Conservation (phyloP, 805 yeast genomes). For the Wickerhamomyces alni region DNA sequence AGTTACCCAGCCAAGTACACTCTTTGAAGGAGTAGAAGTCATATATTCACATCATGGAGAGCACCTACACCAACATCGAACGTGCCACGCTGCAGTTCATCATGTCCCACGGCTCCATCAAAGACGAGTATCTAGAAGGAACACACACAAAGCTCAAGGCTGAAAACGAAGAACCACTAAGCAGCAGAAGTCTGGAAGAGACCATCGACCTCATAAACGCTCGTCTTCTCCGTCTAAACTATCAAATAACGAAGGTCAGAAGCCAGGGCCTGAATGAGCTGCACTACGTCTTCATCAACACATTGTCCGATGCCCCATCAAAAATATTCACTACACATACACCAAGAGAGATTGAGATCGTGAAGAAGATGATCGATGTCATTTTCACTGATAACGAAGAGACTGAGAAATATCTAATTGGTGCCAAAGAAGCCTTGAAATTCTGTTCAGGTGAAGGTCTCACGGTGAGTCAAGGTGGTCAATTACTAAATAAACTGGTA, state of each 20-base stretch:
- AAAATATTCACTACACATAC: slow-evolving; percentile 29
- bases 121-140: slow-evolving; percentile 4
- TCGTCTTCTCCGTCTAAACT: slow-evolving; percentile 26
- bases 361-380: slow-evolving; percentile 35
- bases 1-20: too few relatives aligned
- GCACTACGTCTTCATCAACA: slow-evolving; percentile 32
- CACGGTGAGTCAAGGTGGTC: slow-evolving; percentile 34
- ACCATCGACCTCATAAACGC: slow-evolving; percentile 23
- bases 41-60: background rate
- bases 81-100: slow-evolving; percentile 27
- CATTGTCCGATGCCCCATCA: slow-evolving; percentile 28
- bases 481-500: slow-evolving; percentile 33
- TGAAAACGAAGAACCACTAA: slow-evolving; percentile 1
- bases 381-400: slow-evolving; percentile 22
- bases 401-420: slow-evolving; percentile 28
- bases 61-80: slow-evolving; percentile 8
- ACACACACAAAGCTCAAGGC: slow-evolving; percentile 3
- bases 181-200: slow-evolving; percentile 11
- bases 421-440: slow-evolving; percentile 20
- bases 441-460: slow-evolving; percentile 20
- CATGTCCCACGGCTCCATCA: slow-evolving; percentile 22
- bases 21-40: too few relatives aligned
- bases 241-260: slow-evolving; percentile 29
- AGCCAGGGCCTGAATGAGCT: slow-evolving; percentile 30
- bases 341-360: slow-evolving; percentile 33